Percentiles rank a stretch among this genome's conserved stretches.
Conservation (phyloP, 2,329 filamentous ascomycete species). For the Boeremia lycopersici region DNA sequence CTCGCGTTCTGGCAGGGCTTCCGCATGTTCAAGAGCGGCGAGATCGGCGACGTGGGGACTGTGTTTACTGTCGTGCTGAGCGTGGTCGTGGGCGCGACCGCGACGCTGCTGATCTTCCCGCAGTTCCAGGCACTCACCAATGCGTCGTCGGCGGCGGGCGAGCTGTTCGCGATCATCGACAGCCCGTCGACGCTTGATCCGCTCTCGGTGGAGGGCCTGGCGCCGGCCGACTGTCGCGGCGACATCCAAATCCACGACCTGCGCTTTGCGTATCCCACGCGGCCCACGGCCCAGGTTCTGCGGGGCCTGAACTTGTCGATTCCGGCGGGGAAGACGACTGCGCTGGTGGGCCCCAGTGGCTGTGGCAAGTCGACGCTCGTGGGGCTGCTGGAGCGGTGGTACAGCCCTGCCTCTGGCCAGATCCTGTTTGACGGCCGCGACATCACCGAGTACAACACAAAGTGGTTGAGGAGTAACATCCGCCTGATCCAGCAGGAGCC, state of each 20-base stretch:
- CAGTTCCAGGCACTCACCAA: slow-evolving; percentile 73
- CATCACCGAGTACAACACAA: slow-evolving; percentile 77
- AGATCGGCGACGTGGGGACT: slow-evolving; percentile 61
- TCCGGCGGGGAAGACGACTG: slow-evolving; percentile 69
- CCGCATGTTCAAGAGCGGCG: slow-evolving; percentile 58
- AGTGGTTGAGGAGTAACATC: slow-evolving; percentile 89
- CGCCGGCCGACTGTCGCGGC: slow-evolving; percentile 62
- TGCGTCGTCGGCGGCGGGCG: slow-evolving; percentile 19
- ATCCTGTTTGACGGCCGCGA: slow-evolving; percentile 53
- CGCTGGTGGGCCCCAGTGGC: slow-evolving; percentile 70
- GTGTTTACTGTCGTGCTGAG: slow-evolving; percentile 51
- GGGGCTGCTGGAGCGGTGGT: slow-evolving; percentile 87
- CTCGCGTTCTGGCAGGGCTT: slow-evolving; percentile 49
- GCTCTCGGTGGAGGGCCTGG: slow-evolving; percentile 5
- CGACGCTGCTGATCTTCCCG: slow-evolving; percentile 63
- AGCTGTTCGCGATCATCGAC: slow-evolving; percentile 64
- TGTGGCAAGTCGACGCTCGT: slow-evolving; percentile 94
- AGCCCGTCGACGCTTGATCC: slow-evolving; percentile 76
- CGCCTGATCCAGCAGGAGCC: slow-evolving; percentile 91
- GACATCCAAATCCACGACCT: slow-evolving; percentile 93
- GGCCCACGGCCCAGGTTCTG: slow-evolving; percentile 69
- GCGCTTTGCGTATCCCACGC: slow-evolving; percentile 89
- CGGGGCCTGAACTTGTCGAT: slow-evolving; percentile 54
- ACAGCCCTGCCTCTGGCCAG: slow-evolving; percentile 62
- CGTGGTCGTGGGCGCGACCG: slow-evolving; percentile 53